These are phyloP conservation scores for Kuraishia ogatae DNA, from an alignment of 805 yeast species.

Conservation along the genomic window DNA sequence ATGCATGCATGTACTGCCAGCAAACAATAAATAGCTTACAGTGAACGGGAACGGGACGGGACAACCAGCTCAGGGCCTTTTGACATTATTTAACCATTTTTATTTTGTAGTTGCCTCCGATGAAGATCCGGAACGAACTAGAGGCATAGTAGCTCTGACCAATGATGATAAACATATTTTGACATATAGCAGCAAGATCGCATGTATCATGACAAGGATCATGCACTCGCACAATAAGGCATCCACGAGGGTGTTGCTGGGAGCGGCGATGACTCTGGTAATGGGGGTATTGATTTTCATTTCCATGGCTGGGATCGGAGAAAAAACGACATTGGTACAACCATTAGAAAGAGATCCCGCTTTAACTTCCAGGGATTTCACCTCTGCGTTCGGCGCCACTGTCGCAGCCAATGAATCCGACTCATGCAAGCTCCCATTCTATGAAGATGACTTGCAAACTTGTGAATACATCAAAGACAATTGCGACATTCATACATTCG, in stretches of 20 bases:
- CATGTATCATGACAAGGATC: neutral
- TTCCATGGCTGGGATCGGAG: neutral
- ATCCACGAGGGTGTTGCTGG: neutral
- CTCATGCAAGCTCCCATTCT: neutral
- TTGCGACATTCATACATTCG: constrained; percentile 12
- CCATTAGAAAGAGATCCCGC: no score
- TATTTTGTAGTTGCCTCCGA: neutral
- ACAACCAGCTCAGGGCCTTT: no score
- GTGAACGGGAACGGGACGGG: no score
- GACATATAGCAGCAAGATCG: no score
- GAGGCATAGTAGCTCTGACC: neutral
- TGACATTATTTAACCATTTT: no score
- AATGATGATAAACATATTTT: neutral
- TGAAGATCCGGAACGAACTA: no score
- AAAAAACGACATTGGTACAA: no score
- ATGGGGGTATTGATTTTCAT: neutral
- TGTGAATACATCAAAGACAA: constrained; percentile 13
- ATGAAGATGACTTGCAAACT: constrained; percentile 1
- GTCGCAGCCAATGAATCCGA: neutral
- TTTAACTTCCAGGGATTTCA: no score
- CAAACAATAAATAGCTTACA: no score
- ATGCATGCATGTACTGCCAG: neutral
- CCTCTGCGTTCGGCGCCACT: neutral
- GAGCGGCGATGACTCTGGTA: neutral
- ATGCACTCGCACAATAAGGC: neutral